Conservation (phyloP, 2,329 filamentous ascomycete species). For the Microsporum audouinii region DNA sequence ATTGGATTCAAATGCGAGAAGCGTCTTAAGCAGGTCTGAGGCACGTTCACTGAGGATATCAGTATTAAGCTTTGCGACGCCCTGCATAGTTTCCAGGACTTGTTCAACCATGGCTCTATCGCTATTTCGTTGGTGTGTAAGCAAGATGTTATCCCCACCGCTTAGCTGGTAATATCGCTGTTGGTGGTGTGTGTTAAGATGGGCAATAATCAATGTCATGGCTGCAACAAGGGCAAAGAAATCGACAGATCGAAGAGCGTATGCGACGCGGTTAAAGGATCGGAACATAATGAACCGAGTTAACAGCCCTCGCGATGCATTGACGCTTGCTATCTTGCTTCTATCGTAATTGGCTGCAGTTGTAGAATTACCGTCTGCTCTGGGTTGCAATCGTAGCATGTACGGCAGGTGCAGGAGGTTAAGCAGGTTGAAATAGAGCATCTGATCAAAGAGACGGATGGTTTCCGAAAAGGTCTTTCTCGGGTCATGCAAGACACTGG, state of each 20-base stretch:
- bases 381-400: constrained; percentile 34
- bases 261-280: constrained; percentile 18
- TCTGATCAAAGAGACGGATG: constrained; percentile 35
- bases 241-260: constrained; percentile 20
- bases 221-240: constrained; percentile 21
- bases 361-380: constrained; percentile 10
- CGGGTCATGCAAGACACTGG: background rate
- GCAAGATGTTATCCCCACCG: constrained; percentile 13
- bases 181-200: constrained; percentile 18
- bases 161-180: background rate
- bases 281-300: constrained; percentile 40
- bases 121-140: constrained; percentile 27
- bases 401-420: constrained; percentile 46
- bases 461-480: constrained; percentile 23
- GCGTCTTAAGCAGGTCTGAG: constrained; percentile 15
- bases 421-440: constrained; percentile 42
- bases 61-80: constrained; percentile 17
- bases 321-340: constrained; percentile 40
- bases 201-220: constrained; percentile 19
- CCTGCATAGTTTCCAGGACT: constrained; percentile 27
- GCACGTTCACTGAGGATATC: constrained; percentile 23
- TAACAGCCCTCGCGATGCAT: constrained; percentile 43
- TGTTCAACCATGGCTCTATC: constrained; percentile 35
- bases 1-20: constrained; percentile 14
- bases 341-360: constrained; percentile 35